Conservation (phyloP, 2,329 filamentous ascomycete species). For the Colletotrichum musicola region DNA sequence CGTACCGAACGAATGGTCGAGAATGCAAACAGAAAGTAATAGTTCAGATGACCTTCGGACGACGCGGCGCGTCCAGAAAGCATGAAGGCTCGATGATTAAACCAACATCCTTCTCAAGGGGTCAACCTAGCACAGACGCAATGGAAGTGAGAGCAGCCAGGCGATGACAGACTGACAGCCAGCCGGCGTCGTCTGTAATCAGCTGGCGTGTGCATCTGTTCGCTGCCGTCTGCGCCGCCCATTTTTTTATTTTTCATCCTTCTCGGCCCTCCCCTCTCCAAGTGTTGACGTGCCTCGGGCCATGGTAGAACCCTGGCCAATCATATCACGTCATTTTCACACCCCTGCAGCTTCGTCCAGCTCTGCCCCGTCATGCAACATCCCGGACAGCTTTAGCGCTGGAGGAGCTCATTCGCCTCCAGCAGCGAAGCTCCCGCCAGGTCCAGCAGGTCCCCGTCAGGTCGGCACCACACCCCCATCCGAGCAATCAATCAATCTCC, state of each 20-base stretch:
- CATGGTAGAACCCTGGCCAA: constrained; percentile 16
- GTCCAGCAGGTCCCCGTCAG: constrained; percentile 16
- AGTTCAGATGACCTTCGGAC: constrained; percentile 36
- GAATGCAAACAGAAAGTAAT: not conserved
- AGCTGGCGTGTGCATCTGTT: constrained; percentile 29
- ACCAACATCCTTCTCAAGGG: constrained; percentile 1
- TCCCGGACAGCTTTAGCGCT: constrained; percentile 19
- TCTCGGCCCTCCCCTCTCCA: not conserved
- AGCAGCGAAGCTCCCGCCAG: constrained; percentile 30
- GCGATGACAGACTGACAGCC: too few species aligned
- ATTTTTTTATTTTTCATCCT: not conserved
- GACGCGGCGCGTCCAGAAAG: constrained; percentile 18
- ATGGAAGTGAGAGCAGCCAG: not conserved
- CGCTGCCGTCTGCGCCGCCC: constrained; percentile 11
- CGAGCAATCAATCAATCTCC: constrained; percentile 33
- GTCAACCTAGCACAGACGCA: constrained; percentile 22
- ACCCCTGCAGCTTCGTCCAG: constrained; percentile 36
- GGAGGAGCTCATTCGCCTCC: constrained; percentile 19
- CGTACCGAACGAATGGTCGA: not conserved
- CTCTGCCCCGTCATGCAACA: constrained; percentile 31
- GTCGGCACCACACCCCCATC: constrained; percentile 34
- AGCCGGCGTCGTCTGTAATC: constrained; percentile 3
- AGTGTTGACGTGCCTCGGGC: constrained; percentile 20
- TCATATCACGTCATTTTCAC: not conserved
- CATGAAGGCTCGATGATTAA: constrained; percentile 30